Evolutionary conservation across 1,284 basidiomycete genomes (phyloP), one percentile per base, ranked within the genome.

Genomic region (Tilletia caries): DNA sequence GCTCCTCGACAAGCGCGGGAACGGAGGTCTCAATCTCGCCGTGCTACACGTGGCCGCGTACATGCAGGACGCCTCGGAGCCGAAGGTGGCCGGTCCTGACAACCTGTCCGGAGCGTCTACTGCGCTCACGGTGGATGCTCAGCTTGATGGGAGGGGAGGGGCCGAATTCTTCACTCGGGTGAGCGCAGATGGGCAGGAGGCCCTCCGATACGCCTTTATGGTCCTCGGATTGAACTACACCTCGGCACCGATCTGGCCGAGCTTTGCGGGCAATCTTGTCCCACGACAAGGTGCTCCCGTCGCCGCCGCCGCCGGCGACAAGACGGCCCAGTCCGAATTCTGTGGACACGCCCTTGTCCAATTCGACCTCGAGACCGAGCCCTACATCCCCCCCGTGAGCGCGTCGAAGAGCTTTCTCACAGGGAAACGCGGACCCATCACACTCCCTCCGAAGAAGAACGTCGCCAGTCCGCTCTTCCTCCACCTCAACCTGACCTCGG

Each of bases 31-130:
- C 65, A 86, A 86, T 73, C 73, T 85, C 5, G 86, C 85, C 0
- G 86, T 85, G 6, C 77, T 87, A n/a, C 79, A 83, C 50, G 73
- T 85, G 13, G 85, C 85, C 1, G 76, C 78, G 58, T 84, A 84
- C 73, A 86, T 86, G 85, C 84, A 85, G 79, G 72, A 75, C 29
- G 78, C 84, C 52, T 76, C 82, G 66, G 83, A 82, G 8, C 86
- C 86, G 69, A 86, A 85, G 85, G 86, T 86, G 76, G 76, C 78
- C 23, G 75, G 86, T 62, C 84, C 83, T 54, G 85, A 85, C 1
- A 27, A 15, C 27, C 25, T 6, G 13, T 13, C 25, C 15, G 20
- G 25, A n/a, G 5, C 46, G 13, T 25, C 52, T 13, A 13, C 23
- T 23, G 52, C 52, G 52, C 12, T 34, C 58, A 62, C 58, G 27